Conservation (phyloP, 192 early-diverging fungal species). For the Gigaspora rosea region DNA sequence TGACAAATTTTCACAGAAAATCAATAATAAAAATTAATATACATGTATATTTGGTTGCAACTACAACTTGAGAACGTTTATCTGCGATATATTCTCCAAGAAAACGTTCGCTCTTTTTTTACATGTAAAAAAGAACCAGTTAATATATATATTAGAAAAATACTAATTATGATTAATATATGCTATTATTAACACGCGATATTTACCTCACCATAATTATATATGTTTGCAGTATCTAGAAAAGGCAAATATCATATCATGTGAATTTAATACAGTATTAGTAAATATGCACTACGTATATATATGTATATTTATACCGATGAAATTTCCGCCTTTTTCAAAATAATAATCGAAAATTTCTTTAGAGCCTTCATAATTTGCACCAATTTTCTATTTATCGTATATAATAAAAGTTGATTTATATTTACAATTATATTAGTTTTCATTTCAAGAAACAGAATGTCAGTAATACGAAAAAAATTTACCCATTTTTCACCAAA, state of each 20-base stretch:
- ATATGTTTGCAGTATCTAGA: background rate
- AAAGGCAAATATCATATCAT: background rate
- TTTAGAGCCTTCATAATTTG: conserved; percentile 48
- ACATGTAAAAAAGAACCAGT: no score
- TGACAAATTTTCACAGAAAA: background rate
- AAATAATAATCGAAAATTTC: conserved; percentile 50
- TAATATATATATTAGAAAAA: background rate
- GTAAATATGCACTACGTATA: no score
- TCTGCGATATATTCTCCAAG: conserved; percentile 55
- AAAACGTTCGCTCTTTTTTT: conserved; percentile 44
- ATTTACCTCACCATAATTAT: background rate
- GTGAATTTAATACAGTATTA: no score
- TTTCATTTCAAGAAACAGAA: background rate
- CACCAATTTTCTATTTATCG: conserved; percentile 36
- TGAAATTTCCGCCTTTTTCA: conserved; percentile 52
- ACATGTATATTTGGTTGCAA: conserved; percentile 59
- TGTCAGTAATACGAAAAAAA: background rate
- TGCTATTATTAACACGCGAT: background rate
- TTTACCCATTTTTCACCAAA: conserved; percentile 44
- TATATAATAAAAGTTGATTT: background rate
- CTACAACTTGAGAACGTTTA: conserved; percentile 56
- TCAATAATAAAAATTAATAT: conserved; percentile 7
- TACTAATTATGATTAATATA: background rate
- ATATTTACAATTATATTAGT: background rate
- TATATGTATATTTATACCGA: conserved; percentile 30